phyloP scores from a whole-genome alignment of 1,139 yeast species.

The Debaryomyces robertsiae region DNA sequence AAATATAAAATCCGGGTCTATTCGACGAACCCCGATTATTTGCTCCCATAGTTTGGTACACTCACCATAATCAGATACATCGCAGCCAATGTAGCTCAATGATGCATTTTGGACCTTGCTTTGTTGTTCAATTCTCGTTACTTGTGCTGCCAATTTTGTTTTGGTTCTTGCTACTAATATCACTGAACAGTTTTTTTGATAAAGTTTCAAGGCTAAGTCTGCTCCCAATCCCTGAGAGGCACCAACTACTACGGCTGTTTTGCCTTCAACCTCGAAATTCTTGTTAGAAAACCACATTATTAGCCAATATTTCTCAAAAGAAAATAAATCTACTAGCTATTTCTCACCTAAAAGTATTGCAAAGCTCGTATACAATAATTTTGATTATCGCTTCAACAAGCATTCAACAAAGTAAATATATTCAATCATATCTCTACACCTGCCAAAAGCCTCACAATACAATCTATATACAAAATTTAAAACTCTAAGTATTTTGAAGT shows the following conservation, averaged over 20 bases:
- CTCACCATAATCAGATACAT: conserved; percentile 59
- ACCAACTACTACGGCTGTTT: conserved; percentile 81
- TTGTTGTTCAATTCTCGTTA: conserved; percentile 38
- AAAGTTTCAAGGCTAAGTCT: conserved; percentile 67
- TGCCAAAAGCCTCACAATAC: background rate
- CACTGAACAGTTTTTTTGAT: conserved; percentile 60
- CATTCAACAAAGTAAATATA: too few relatives aligned
- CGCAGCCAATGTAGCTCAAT: conserved; percentile 59
- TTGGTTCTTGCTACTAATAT: conserved; percentile 77
- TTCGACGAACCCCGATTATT: conserved; percentile 19
- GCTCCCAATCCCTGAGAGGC: conserved; percentile 96
- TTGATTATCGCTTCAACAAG: too few relatives aligned
- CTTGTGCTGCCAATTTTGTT: conserved; percentile 53
- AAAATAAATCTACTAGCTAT: too few relatives aligned
- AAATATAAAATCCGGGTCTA: conserved; percentile 70
- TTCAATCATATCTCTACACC: too few relatives aligned
- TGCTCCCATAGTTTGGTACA: conserved; percentile 44
- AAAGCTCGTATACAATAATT: too few relatives aligned
- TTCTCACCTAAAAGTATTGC: too few relatives aligned
- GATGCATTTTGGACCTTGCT: conserved; percentile 27
- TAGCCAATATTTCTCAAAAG: too few relatives aligned
- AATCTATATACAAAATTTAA: conserved; percentile 8
- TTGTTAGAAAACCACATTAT: conserved; percentile 32
- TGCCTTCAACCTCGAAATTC: conserved; percentile 42
- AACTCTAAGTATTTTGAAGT: background rate